Evolutionary conservation across 163 green algal species (phyloP).

Genomic region (Scenedesmus sp.): DNA sequence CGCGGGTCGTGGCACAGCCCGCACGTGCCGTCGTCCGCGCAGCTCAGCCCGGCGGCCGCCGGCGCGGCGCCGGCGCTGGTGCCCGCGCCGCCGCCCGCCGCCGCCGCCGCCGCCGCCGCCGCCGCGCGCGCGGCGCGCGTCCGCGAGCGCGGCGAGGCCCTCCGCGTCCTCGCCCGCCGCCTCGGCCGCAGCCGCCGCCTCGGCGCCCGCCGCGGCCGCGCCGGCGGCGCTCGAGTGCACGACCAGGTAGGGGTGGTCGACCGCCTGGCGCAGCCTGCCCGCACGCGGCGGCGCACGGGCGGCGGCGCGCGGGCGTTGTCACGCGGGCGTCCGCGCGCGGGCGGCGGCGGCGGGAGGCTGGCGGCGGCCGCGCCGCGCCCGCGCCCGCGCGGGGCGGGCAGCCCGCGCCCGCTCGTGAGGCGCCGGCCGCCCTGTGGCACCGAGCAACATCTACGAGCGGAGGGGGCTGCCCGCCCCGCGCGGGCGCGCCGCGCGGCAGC

Average conservation of each 20-base stretch:
- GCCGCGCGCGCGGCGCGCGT: background rate
- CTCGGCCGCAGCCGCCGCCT: background rate
- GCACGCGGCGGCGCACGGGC: no score
- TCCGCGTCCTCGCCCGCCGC: background rate
- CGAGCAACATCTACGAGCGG: no score
- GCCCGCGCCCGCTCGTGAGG: no score
- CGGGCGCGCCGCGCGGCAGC: no score
- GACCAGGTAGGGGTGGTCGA: conserved; percentile 93
- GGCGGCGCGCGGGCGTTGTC: no score
- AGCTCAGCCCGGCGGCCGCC: background rate
- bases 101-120: conserved; percentile 9
- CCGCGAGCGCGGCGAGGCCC: background rate
- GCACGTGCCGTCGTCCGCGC: conserved; percentile 55
- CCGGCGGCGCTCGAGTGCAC: conserved; percentile 48
- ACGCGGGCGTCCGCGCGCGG: no score
- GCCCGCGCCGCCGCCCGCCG: no score
- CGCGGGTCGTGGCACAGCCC: conserved; percentile 79
- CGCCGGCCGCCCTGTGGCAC: no score
- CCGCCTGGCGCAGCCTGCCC: conserved; percentile 70
- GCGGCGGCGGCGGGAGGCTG: background rate
- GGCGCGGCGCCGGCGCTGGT: no score
- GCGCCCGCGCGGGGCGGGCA: no score
- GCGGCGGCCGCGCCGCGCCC: no score
- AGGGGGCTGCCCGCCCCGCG: no score
- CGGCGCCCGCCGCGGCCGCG: background rate